These are phyloP conservation scores for Oryza coarctata DNA, from an alignment of 176 grass and related monocot genomes.

Conservation along the genomic window DNA sequence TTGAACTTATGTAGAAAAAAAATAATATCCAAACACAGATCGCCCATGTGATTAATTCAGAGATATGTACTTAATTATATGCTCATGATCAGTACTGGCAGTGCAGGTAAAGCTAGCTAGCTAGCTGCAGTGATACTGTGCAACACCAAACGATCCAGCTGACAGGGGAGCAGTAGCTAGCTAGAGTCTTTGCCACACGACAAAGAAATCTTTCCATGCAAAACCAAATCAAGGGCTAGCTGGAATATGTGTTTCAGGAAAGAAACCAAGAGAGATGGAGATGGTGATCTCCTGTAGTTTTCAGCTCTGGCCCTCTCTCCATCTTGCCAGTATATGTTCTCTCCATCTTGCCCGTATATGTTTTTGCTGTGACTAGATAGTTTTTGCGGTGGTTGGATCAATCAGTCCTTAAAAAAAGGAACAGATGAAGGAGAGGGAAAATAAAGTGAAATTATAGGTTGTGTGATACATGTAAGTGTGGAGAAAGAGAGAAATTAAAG, in stretches of 20 bases:
- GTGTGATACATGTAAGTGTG: background rate
- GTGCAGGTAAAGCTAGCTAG: background rate
- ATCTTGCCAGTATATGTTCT: background rate
- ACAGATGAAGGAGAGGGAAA: background rate
- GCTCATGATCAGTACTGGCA: background rate
- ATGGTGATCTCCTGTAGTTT: slow-evolving; percentile 15
- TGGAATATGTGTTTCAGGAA: background rate
- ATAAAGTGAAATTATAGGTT: background rate
- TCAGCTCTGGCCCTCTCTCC: background rate
- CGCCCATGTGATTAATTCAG: background rate
- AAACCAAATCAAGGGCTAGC: background rate
- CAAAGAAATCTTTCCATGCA: slow-evolving; percentile 12
- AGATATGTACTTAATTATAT: background rate
- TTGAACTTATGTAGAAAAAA: background rate
- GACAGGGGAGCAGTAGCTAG: slow-evolving; percentile 7
- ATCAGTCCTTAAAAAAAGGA: background rate
- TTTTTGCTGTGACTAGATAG: slow-evolving; percentile 40
- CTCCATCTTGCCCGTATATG: background rate
- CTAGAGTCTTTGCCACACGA: background rate
- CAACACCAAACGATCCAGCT: slow-evolving; percentile 20
- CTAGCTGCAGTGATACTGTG: background rate
- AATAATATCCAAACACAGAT: background rate
- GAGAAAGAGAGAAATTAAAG: background rate
- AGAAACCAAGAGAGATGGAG: background rate
- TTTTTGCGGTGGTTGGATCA: slow-evolving; percentile 49